These are phyloP conservation scores for Beauveria sp. DNA, from an alignment of 2,329 filamentous ascomycete species.

Conservation along the genomic window DNA sequence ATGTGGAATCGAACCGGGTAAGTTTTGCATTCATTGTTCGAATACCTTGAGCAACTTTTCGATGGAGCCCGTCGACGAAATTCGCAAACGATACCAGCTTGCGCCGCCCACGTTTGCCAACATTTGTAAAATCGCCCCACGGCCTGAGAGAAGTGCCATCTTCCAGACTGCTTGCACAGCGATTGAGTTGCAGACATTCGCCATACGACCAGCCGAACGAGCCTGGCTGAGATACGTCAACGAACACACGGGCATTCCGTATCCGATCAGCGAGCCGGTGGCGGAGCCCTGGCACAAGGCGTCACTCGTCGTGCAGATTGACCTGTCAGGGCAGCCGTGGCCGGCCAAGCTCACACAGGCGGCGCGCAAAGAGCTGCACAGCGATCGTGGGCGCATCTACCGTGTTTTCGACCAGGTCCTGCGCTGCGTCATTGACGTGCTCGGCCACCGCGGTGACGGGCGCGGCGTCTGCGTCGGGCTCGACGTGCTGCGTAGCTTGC, in stretches of 20 bases:
- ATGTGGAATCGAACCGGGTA: neutral
- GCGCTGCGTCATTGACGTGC: conserved; percentile 31
- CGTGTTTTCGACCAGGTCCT: conserved; percentile 26
- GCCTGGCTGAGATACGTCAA: conserved; percentile 32
- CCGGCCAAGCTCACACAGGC: conserved; percentile 38
- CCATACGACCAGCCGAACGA: conserved; percentile 27
- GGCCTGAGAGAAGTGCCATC: conserved; percentile 25
- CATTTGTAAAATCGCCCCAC: conserved; percentile 19
- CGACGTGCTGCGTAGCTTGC: conserved; percentile 69
- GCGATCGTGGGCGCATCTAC: conserved; percentile 26
- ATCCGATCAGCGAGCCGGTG: conserved; percentile 32
- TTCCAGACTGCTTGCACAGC: conserved; percentile 32
- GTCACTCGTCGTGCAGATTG: conserved; percentile 65
- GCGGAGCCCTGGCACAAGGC: conserved; percentile 63
- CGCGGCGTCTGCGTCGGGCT: conserved; percentile 60
- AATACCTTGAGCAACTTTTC: neutral
- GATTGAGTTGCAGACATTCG: conserved; percentile 30
- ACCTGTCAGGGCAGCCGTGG: conserved; percentile 56
- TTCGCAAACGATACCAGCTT: conserved; percentile 28
- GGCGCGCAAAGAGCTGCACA: conserved; percentile 26
- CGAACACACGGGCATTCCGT: conserved; percentile 30
- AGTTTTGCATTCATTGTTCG: neutral
- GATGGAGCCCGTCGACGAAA: conserved; percentile 16
- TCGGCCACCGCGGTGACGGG: conserved; percentile 47
- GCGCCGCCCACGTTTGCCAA: conserved; percentile 24